Evolutionary conservation across 2,329 filamentous ascomycete species (phyloP).

Genomic region (Monilinia polystroma): DNA sequence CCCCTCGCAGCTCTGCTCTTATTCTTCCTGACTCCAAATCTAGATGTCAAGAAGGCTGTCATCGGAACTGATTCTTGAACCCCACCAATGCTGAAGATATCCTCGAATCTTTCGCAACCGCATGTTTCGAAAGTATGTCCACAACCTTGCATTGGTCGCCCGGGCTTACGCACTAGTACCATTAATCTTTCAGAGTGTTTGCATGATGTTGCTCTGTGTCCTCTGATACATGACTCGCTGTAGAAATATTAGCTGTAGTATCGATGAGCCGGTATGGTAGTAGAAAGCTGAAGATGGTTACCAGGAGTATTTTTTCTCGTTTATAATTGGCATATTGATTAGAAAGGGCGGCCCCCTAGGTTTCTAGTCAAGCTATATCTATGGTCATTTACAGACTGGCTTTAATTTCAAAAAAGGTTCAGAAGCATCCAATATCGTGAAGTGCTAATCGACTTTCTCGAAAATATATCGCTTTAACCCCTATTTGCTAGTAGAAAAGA

Average conservation of each 20-base stretch:
- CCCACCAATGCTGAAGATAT: constrained; percentile 19
- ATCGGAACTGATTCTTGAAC: background rate
- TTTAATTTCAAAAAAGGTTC: no score
- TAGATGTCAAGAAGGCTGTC: background rate
- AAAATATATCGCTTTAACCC: no score
- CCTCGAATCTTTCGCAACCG: constrained; percentile 31
- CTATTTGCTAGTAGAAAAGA: no score
- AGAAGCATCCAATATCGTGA: no score
- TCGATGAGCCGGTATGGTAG: no score
- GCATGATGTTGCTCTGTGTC: constrained; percentile 36
- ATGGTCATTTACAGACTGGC: no score
- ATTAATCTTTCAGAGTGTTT: constrained; percentile 34
- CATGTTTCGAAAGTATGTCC: constrained; percentile 34
- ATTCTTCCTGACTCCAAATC: background rate
- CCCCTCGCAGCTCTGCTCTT: background rate
- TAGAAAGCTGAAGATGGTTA: constrained; percentile 19
- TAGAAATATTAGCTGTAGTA: background rate
- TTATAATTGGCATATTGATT: constrained; percentile 36
- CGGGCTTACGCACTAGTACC: constrained; percentile 37
- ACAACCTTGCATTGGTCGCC: constrained; percentile 36
- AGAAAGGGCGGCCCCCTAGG: no score
- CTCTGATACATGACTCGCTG: constrained; percentile 38
- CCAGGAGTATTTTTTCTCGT: constrained; percentile 38
- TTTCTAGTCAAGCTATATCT: background rate
- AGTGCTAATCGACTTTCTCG: no score